Base-by-base conservation (phyloP, 2,329 filamentous ascomycete species). In the Aspergillus sp. region DNA sequence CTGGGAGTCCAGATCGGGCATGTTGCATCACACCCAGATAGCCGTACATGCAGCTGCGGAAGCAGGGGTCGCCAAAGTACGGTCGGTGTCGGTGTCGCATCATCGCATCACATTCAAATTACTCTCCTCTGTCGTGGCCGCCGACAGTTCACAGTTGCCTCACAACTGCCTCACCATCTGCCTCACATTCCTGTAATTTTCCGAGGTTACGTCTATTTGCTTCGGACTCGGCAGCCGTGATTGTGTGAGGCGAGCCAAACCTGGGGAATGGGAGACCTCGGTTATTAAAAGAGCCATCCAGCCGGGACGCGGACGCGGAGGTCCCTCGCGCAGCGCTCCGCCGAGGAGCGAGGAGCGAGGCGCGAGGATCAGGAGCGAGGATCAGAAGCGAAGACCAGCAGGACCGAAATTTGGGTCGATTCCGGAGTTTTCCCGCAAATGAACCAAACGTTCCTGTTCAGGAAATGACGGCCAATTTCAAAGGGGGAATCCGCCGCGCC, bases 1-100 rank as follows among this genome's bases (percentile, higher is more conserved):
- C 48, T 41, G 48, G 48, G 12, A 24, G 12, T 37, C 22, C 48
- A 30, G 20, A 54, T 54, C 46, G 52, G 52, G 45, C n/a, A 11
- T 20, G 52, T 24, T 54, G 52, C 44, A 54, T 48, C n/a, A 7
- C 27, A 33, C 17, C 30, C 9, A 39, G 56, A 57, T 57, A 57
- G 56, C 56, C 56, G 50, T 57, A 54, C 56, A 57, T 57, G 56
- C 56, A 57, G 56, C 56, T 47, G 55, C 47, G 42, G 42, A 42
- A 50, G 50, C 56, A 57, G 56, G 56, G 56, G 40, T 44, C 30
- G 27, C 27, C 19, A 51, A 41, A 56, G 48, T 52, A 42, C 48
- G 19, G 13, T 5, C n/a, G 44, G n/a, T 27, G 13, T 5, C n/a
- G 44, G n/a, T 27, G 44, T 20, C 9, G 17, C n/a, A 46, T 5